phyloP scores from a whole-genome alignment of 2,329 filamentous ascomycete species.

The Metarhizium rileyi region DNA sequence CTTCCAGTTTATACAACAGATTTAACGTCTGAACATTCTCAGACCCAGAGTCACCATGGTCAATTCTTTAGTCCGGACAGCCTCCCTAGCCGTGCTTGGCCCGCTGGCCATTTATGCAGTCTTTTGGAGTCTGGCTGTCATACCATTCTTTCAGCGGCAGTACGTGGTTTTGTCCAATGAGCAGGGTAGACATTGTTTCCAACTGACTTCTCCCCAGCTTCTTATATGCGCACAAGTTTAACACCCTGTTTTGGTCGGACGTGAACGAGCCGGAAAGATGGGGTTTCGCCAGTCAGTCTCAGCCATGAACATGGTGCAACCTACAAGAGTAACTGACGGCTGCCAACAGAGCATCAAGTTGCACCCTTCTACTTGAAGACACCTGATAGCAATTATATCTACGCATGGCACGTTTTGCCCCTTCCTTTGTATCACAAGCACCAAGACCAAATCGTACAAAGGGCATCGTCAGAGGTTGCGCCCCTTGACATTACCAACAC shows the following conservation, averaged over 20 bases:
- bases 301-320: not conserved
- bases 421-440: slow-evolving; percentile 65
- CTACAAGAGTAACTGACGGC: not conserved
- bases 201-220: slow-evolving; percentile 43
- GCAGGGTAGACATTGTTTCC: not conserved
- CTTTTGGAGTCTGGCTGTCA: slow-evolving; percentile 56
- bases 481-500: slow-evolving; percentile 41
- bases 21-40: no score
- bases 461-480: slow-evolving; percentile 36
- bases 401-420: slow-evolving; percentile 86
- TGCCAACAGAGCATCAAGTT: slow-evolving; percentile 63
- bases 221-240: slow-evolving; percentile 74
- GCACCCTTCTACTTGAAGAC: slow-evolving; percentile 74
- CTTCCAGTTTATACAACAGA: no score
- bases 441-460: slow-evolving; percentile 49
- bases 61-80: slow-evolving; percentile 22
- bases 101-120: slow-evolving; percentile 56
- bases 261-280: slow-evolving; percentile 69
- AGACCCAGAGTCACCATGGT: slow-evolving; percentile 4
- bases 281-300: slow-evolving; percentile 65
- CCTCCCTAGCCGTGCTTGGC: slow-evolving; percentile 32
- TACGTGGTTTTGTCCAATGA: slow-evolving; percentile 34
- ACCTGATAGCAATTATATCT: slow-evolving; percentile 65
- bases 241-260: slow-evolving; percentile 62
- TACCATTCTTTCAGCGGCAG: slow-evolving; percentile 70